Evolutionary conservation across 73 alveolate species (phyloP).

Genomic region (Stentor roeselii): DNA sequence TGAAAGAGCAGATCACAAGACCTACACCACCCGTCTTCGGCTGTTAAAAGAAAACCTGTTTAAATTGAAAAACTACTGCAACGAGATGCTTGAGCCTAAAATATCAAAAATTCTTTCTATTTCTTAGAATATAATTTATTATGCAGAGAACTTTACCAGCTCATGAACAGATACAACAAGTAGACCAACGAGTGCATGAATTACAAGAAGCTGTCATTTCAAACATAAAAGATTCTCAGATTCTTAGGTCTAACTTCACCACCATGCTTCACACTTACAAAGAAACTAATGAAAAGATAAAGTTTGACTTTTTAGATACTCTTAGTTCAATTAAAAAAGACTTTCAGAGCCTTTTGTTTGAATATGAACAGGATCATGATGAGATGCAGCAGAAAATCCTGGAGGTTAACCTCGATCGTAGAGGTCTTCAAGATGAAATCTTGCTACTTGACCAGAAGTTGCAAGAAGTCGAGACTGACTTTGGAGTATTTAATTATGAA

Average conservation of each 20-base stretch:
- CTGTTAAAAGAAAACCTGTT: not conserved
- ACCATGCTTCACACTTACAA: not conserved
- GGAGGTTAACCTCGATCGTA: not conserved
- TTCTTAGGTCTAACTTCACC: not conserved
- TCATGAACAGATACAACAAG: not conserved
- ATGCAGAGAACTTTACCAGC: not conserved
- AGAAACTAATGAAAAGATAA: not conserved
- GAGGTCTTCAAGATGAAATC: not conserved
- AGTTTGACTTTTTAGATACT: not conserved
- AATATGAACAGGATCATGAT: not conserved
- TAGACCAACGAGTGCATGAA: not conserved
- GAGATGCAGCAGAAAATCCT: not conserved
- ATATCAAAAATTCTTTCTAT: too few relatives aligned
- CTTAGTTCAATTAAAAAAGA: not conserved
- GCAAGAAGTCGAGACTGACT: not conserved
- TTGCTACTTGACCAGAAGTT: not conserved
- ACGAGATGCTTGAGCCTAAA: not conserved
- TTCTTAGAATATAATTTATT: too few relatives aligned
- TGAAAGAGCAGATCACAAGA: not conserved
- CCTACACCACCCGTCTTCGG: not conserved
- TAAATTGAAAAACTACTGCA: not conserved
- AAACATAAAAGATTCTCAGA: not conserved
- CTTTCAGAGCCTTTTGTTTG: not conserved
- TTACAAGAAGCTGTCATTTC: not conserved
- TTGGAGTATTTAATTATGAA: not conserved